These are phyloP conservation scores for Ophiocordyceps polyrhachis-furcata DNA, from an alignment of 2,329 filamentous ascomycete genomes.

Conservation along the genomic window DNA sequence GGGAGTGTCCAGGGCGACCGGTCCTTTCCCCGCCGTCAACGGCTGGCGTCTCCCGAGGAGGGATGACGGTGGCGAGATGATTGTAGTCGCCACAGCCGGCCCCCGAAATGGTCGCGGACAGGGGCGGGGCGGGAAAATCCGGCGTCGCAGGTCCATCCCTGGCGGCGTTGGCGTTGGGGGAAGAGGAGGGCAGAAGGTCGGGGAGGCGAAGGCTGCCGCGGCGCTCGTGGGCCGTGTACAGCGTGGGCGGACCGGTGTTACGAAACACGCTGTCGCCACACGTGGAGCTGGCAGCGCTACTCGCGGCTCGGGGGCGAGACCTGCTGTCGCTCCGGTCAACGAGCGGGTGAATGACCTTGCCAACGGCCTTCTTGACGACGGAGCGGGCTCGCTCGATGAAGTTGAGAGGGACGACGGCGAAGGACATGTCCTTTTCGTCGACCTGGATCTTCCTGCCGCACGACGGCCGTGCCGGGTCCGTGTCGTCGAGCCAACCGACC, in stretches of 20 bases:
- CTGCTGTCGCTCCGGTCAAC: conserved; percentile 36
- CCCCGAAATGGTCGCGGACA: conserved; percentile 7
- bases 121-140: conserved; percentile 10
- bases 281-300: conserved; percentile 46
- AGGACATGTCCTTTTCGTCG: conserved; percentile 74
- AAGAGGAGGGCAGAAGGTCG: conserved; percentile 28
- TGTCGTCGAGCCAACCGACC: conserved; percentile 77
- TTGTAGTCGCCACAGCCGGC: conserved; percentile 16
- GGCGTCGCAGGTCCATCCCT: conserved; percentile 11
- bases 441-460: conserved; percentile 80
- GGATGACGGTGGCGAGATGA: conserved; percentile 20
- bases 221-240: conserved; percentile 29
- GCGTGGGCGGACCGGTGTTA: conserved; percentile 27
- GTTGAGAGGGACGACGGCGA: conserved; percentile 75
- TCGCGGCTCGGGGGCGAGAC: conserved; percentile 35
- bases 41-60: conserved; percentile 5
- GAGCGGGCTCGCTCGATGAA: conserved; percentile 73
- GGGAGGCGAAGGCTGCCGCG: conserved; percentile 34
- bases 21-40: neutral
- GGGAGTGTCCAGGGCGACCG: neutral
- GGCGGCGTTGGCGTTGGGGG: conserved; percentile 3
- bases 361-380: conserved; percentile 49
- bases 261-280: conserved; percentile 29
- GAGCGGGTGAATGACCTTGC: conserved; percentile 43
- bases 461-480: conserved; percentile 61